Evolutionary conservation across 495 filamentous ascomycete species (phyloP).

Genomic region (Talaromyces trachyspermus): DNA sequence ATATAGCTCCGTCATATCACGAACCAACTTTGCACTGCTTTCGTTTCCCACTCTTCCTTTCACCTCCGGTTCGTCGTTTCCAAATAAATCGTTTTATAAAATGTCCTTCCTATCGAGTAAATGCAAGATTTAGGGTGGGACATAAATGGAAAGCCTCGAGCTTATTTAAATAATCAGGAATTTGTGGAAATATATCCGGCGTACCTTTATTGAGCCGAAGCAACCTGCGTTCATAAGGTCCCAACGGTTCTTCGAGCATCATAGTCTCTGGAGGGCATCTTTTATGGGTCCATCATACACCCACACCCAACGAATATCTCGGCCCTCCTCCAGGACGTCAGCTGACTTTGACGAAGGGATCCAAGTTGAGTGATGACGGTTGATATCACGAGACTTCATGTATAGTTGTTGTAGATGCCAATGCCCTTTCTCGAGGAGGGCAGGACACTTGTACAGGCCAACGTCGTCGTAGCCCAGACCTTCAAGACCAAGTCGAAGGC

Average conservation of each 20-base stretch:
- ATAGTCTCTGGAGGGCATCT: constrained; percentile 24
- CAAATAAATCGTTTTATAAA: too few relatives aligned
- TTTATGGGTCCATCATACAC: constrained; percentile 38
- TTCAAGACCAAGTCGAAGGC: constrained; percentile 44
- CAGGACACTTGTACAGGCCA: constrained; percentile 43
- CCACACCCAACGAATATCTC: constrained; percentile 40
- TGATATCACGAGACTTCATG: constrained; percentile 1
- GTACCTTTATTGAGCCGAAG: constrained; percentile 33
- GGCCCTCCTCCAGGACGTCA: constrained; percentile 16
- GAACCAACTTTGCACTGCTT: too few relatives aligned
- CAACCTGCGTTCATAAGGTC: constrained; percentile 42
- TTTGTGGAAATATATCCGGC: constrained; percentile 3
- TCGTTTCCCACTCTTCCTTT: too few relatives aligned
- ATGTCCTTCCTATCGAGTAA: too few relatives aligned
- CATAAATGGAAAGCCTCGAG: too few relatives aligned
- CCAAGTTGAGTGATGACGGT: background rate
- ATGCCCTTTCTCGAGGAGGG: constrained; percentile 27
- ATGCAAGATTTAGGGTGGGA: too few relatives aligned
- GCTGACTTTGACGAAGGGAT: background rate
- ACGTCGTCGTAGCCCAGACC: constrained; percentile 53
- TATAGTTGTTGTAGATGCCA: constrained; percentile 23
- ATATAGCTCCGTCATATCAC: too few relatives aligned
- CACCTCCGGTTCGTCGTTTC: too few relatives aligned
- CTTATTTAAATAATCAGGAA: too few relatives aligned
- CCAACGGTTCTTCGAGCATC: constrained; percentile 43